Conservation (phyloP, 2,329 filamentous ascomycete species). For the Mycocentrospora acerina region DNA sequence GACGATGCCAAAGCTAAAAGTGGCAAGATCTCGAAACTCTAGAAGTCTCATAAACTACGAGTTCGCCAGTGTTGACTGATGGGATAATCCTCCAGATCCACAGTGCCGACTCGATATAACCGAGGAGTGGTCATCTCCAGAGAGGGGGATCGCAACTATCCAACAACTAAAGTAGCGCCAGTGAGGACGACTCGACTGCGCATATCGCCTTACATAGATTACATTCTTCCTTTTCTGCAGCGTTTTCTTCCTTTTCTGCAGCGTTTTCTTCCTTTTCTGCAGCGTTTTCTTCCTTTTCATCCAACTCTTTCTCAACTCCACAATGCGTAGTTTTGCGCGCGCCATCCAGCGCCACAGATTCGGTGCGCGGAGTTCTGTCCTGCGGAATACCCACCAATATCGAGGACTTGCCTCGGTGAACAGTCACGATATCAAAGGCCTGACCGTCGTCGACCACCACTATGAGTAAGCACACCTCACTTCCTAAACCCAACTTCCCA, state of each 20-base stretch:
- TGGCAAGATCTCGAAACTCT: too few species aligned
- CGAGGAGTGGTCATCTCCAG: neutral
- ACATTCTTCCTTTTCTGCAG: too few species aligned
- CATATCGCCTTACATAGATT: neutral
- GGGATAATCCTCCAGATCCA: too few species aligned
- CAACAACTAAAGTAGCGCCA: neutral
- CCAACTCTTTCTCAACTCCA: constrained; percentile 1
- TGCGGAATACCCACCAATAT: constrained; percentile 5
- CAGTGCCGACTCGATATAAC: too few species aligned
- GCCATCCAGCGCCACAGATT: constrained; percentile 19
- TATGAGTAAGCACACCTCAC: constrained; percentile 30
- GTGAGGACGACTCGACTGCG: constrained; percentile 1
- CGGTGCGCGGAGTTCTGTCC: constrained; percentile 7
- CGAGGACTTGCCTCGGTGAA: constrained; percentile 21
- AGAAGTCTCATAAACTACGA: too few species aligned
- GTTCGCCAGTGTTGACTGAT: too few species aligned
- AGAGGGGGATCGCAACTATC: neutral
- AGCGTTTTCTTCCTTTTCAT: neutral
- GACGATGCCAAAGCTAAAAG: too few species aligned
- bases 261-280: neutral
- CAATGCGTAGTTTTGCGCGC: constrained; percentile 30
- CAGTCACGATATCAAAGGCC: constrained; percentile 14
- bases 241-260: too few species aligned
- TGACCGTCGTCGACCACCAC: constrained; percentile 37
- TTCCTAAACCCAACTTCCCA: neutral